phyloP scores from a whole-genome alignment of 2,329 filamentous ascomycete genomes.

The Sporothrix variecibatus region DNA sequence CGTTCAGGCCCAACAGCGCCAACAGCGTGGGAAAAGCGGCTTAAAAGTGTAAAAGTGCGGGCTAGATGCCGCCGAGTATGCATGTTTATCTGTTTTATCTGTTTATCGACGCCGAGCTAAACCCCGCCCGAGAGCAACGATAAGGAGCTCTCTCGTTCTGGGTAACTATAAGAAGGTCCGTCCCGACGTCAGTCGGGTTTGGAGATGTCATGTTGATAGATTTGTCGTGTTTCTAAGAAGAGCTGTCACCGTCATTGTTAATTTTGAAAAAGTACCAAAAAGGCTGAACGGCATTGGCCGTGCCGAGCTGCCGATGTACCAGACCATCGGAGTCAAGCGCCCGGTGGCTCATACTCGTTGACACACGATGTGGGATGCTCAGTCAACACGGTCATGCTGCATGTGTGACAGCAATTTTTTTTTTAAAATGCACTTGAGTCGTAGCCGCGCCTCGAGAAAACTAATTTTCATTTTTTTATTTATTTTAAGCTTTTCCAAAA shows the following conservation, averaged over 20 bases:
- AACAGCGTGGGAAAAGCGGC: not conserved
- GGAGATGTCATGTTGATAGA: not conserved
- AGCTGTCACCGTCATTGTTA: not conserved
- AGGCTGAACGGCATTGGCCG: not conserved
- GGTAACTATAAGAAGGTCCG: not conserved
- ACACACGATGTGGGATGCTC: not conserved
- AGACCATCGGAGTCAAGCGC: not conserved
- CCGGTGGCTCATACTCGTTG: not conserved
- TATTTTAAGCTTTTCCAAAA: not conserved
- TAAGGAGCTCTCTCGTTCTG: not conserved
- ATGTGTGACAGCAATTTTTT: not conserved
- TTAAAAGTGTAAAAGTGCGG: not conserved
- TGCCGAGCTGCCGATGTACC: not conserved
- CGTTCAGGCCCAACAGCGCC: not conserved
- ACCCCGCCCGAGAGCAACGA: not conserved
- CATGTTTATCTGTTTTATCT: not conserved
- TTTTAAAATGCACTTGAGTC: not conserved
- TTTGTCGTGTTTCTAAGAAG: not conserved
- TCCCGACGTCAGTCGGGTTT: not conserved
- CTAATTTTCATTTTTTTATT: not conserved
- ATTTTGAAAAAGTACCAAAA: not conserved
- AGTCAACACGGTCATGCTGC: not conserved
- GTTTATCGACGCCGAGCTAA: conserved; percentile 7
- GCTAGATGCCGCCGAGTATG: not conserved
- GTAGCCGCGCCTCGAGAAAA: not conserved